phyloP scores from a whole-genome alignment of 345 rosid genomes.

The Dimocarpus longan region DNA sequence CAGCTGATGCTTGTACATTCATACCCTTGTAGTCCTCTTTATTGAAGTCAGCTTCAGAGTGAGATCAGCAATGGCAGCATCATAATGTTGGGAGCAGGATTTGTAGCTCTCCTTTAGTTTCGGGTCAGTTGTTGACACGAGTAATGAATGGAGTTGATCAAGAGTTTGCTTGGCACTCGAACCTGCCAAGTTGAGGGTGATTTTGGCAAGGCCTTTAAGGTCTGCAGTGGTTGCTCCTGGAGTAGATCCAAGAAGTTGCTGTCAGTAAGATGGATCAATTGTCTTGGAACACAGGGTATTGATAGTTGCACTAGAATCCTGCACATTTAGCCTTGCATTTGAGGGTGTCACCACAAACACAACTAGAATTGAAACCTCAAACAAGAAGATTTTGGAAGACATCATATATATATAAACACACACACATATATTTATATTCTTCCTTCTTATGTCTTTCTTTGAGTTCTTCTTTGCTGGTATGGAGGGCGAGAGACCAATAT shows the following conservation, averaged over 20 bases:
- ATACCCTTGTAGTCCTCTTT: conserved; percentile 4
- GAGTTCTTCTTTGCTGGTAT: neutral
- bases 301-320: neutral
- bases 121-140: neutral
- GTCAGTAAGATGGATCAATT: conserved; percentile 4
- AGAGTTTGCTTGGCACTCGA: neutral
- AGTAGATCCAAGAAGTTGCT: neutral
- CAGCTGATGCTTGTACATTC: neutral
- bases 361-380: neutral
- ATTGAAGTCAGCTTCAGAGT: conserved; percentile 3
- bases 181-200: neutral
- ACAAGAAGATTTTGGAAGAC: neutral
- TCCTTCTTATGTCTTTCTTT: no score
- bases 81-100: conserved; percentile 20
- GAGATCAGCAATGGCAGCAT: neutral
- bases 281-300: conserved; percentile 4
- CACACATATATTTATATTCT: no score
- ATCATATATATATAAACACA: no score
- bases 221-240: conserved; percentile 9
- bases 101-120: conserved; percentile 9
- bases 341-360: neutral
- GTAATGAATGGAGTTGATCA: neutral
- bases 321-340: neutral
- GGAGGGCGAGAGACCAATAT: neutral
- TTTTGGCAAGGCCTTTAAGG: conserved; percentile 7